A percentile compares a stretch with the other conserved stretches of the same genome.
phyloP scores from a whole-genome alignment of 495 filamentous ascomycete genomes.

The Talaromyces adpressus region DNA sequence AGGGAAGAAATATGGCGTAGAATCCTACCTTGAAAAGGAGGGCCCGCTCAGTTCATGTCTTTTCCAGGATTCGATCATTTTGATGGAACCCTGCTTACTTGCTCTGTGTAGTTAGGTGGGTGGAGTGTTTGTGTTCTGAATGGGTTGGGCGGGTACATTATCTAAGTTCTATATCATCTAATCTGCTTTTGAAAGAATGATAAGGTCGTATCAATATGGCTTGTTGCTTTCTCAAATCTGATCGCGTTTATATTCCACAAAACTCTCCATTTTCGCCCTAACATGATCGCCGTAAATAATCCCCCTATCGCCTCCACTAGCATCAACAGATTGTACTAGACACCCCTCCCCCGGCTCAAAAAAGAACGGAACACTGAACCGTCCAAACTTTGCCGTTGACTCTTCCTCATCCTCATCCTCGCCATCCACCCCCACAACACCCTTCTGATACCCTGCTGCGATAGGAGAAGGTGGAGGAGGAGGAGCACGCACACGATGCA shows the following conservation, averaged over 20 bases:
- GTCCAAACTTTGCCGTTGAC: conserved; percentile 14
- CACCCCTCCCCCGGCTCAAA: conserved; percentile 40
- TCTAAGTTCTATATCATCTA: background rate
- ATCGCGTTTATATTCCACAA: conserved; percentile 28
- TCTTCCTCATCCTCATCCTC: conserved; percentile 5
- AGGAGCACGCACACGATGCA: conserved; percentile 36
- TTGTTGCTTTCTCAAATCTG: background rate
- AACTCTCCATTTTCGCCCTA: conserved; percentile 37
- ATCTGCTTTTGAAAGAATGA: background rate
- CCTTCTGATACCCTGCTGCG: background rate
- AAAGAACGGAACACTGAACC: conserved; percentile 43
- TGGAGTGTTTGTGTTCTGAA: background rate
- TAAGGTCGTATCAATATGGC: background rate
- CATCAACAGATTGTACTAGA: conserved; percentile 29
- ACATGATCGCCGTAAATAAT: conserved; percentile 40
- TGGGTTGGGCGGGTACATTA: background rate
- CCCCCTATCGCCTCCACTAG: conserved; percentile 14
- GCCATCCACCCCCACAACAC: background rate
- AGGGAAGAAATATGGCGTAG: conserved; percentile 4
- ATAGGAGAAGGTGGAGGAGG: conserved; percentile 3
- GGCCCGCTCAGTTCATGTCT: background rate
- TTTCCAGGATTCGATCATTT: background rate
- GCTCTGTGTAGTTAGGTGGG: background rate
- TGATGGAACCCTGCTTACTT: background rate
- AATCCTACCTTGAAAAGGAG: background rate